phyloP scores from a whole-genome alignment of 495 filamentous ascomycete species.

The Trichoderma orchidacearum region DNA sequence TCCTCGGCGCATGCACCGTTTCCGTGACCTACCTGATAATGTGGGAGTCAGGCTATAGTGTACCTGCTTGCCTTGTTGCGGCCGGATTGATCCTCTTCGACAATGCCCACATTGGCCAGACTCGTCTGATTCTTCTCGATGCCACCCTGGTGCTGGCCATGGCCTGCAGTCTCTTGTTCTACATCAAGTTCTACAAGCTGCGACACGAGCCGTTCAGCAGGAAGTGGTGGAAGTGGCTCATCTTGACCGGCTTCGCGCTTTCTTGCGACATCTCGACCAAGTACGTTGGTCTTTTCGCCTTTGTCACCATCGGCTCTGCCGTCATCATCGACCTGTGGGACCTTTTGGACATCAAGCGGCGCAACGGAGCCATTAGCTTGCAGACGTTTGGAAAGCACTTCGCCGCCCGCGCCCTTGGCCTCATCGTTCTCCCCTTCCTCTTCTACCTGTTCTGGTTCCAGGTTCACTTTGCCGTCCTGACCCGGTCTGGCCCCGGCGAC shows the following conservation, averaged over 20 bases:
- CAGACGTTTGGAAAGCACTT: constrained; percentile 81
- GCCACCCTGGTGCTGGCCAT: constrained; percentile 89
- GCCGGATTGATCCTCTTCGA: constrained; percentile 85
- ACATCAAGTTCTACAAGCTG: constrained; percentile 96
- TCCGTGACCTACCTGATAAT: constrained; percentile 93
- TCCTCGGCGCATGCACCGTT: constrained; percentile 83
- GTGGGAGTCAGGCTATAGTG: constrained; percentile 97
- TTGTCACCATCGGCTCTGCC: constrained; percentile 90
- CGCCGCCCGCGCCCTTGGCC: constrained; percentile 61
- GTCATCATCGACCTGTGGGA: constrained; percentile 93
- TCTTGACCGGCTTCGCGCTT: constrained; percentile 83
- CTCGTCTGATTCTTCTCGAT: constrained; percentile 87
- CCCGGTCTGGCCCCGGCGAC: constrained; percentile 81
- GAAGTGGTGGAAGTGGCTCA: constrained; percentile 99
- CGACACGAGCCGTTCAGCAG: constrained; percentile 77
- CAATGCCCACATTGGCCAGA: constrained; percentile 97
- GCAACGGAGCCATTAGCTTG: constrained; percentile 61
- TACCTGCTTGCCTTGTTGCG: constrained; percentile 81
- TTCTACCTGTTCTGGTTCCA: constrained; percentile 99
- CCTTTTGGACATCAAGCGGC: constrained; percentile 74
- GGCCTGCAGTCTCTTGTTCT: constrained; percentile 84
- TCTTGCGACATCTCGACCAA: constrained; percentile 98
- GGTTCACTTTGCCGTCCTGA: constrained; percentile 88
- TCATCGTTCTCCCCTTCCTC: constrained; percentile 85
- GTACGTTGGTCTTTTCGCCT: constrained; percentile 93